These are phyloP conservation scores for Gynostemma pentaphyllum DNA, from an alignment of 306 rosid species.

Conservation along the genomic window DNA sequence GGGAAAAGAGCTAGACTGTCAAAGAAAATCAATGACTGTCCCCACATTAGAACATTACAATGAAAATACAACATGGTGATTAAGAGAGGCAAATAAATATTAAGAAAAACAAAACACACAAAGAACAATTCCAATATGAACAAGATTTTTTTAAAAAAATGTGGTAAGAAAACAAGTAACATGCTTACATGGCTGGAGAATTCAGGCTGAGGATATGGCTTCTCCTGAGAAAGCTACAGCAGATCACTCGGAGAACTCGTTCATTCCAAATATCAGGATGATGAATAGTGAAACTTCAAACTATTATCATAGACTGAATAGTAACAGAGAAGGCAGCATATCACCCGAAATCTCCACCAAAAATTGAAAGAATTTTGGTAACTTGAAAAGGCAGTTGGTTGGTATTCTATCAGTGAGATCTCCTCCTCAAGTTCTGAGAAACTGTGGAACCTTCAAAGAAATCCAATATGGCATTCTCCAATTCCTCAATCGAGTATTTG, in stretches of 20 bases:
- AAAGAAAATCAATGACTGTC: slow-evolving; percentile 1
- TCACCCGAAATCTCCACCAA: slow-evolving; percentile 50
- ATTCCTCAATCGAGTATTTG: slow-evolving; percentile 81
- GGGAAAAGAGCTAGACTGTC: not conserved
- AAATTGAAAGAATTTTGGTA: slow-evolving; percentile 80
- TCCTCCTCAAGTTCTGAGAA: slow-evolving; percentile 78
- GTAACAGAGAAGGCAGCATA: slow-evolving; percentile 27
- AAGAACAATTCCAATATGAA: slow-evolving; percentile 63
- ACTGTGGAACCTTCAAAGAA: slow-evolving; percentile 75
- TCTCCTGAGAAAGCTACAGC: slow-evolving; percentile 21
- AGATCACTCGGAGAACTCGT: slow-evolving; percentile 25
- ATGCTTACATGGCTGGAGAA: slow-evolving; percentile 88
- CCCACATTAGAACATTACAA: not conserved
- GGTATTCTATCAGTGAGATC: slow-evolving; percentile 39
- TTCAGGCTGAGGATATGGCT: slow-evolving; percentile 43
- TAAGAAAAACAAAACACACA: slow-evolving; percentile 29
- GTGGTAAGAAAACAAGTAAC: slow-evolving; percentile 45
- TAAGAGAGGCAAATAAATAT: not conserved
- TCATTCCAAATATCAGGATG: slow-evolving; percentile 19
- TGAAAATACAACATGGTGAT: not conserved
- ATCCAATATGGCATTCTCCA: slow-evolving; percentile 71
- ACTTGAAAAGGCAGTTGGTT: slow-evolving; percentile 29
- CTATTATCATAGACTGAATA: not conserved
- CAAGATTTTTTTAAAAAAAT: slow-evolving; percentile 42
- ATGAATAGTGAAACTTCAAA: slow-evolving; percentile 13